Evolutionary conservation across 768 basidiomycete species (phyloP), one percentile per base, ranked within the genome.

Genomic region (Suillus ampliporus): DNA sequence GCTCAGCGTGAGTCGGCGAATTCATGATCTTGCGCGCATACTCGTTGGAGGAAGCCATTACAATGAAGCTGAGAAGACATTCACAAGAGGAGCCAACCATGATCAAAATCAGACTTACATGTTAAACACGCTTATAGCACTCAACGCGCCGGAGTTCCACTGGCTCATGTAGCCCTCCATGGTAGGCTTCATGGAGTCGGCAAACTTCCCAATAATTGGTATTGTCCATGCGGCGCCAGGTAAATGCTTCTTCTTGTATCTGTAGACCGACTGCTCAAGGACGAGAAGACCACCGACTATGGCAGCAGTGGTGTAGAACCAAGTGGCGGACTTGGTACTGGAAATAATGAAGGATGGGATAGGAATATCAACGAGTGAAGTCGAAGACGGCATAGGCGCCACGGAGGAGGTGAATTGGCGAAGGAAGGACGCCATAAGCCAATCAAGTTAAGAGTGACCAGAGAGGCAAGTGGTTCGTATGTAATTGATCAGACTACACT

Each of bases 131-230:
- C 93, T 95, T 61, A 97, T 80, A 11, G 89, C 95, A 67, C 90
- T 91, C 38, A 99, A 84, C 15, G 89, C 89, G 58, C 95, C 96
- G 2, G 90, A 89, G 67, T 91, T 83, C 97, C 97, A 99, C 70
- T 96, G 94, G 67, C 83, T 84, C 82, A 90, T 91, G 82, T 99
- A 99, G 46, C 86, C 86, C 73, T 96, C 92, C 84, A 99, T 84
- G 6, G 93, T 89, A 14, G 97, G 97, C 67, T 90, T 86, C 80
- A 97, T 80, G 5, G 94, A 96, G 72, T 98, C 94, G 5, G 90
- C 88, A 69, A 98, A 97, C 77, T 95, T 95, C 61, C 97, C 97
- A 61, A 99, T 98, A 71, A 99, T 71, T n/a, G 97, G 97, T 66
- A 97, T 95, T 14, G 95, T 97, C 95, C 95, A 98, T 72, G 76